Evolutionary conservation across 352 stramenopile genomes (phyloP), one percentile per base, ranked within the genome.

Genomic region (Phytophthora citricola): DNA sequence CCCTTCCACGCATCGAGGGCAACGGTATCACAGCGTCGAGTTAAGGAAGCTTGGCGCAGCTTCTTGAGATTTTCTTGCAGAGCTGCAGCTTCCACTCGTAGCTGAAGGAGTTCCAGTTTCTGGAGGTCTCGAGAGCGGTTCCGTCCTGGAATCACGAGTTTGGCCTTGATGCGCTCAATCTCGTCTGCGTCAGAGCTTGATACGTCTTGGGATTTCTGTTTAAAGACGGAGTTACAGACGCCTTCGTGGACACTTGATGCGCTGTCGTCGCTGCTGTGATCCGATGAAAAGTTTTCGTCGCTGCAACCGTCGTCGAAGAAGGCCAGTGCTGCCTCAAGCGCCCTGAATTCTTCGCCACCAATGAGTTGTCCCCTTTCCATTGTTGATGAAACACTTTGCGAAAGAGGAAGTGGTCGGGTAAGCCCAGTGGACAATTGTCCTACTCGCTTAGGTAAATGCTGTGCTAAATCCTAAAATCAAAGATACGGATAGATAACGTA

Each of bases 81-180:
- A 12, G 17, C 31, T 2, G 17, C 20, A 24, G 48, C 31, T 43
- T 55, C 48, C n/a, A 44, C 29, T 5, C 48, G 48, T 1, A 55
- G 20, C 4, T 43, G n/a, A 9, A 45, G 48, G 9, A 55, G 29
- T 31, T 55, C 48, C 4, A 45, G 48, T 17, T 39, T 55, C 27
- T 55, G 48, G n/a, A 44, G 48, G 10, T 55, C 48, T 55, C 48
- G 15, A 17, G 32, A 55, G 6, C 32, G 48, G 9, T 55, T 55
- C 11, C 48, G 39, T 31, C 48, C 48, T 15, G 48, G 17, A n/a
- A 44, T 20, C 17, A 20, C 17, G 17, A 20, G 17, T 20, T 20
- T 20, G 17, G 17, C 17, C 17, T 20, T 20, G 17, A 20, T 20
- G 17, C 17, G 17, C 17, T 20, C 17, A 20, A 20, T 20, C 17